Base-by-base conservation (phyloP, 2,329 filamentous ascomycete genomes). In the Fusarium continuum region DNA sequence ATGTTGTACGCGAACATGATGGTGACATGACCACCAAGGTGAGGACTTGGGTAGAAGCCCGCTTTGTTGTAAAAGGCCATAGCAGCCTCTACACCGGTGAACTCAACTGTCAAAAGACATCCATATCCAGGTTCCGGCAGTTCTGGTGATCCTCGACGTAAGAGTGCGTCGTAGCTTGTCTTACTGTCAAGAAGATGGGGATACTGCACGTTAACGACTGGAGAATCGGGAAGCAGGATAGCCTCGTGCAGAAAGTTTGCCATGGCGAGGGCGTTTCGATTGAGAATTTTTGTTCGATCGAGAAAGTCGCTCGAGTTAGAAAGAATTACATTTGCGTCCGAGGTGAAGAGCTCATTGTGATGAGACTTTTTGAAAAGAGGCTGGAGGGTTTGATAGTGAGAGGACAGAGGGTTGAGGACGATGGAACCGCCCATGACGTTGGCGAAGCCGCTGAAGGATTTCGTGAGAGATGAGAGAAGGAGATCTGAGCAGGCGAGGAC, bases 381-480 rank as follows among this genome's bases (percentile, higher is more conserved):
- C 29, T 61, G 49, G 9, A 86, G 72, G 17, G 69, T 54, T 4
- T 57, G 6, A 66, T 84, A 80, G 49, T 77, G 73, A 3, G 69
- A 60, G 0, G 80, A 82, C 4, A 76, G 66, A 0, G 82, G 82
- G 66, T 83, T 84, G 34, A 86, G 74, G 34, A 81, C 76, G 16
- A 78, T 65, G 45, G 79, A 80, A n/a, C 81, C 85, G 28, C 75
- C 83, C 75, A 87, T 81, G 41, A 83, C 80, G 64, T 88, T 79
- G 19, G 83, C 78, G 56, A 80, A 80, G 14, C 86, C 86, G 57
- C 76, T 84, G 67, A 88, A 87, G 2, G 79, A 78, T 71, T 88
- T 88, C n/a, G 84, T 87, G 14, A 87, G 75, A 20, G 79, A 83
- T 0, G 81, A 81, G 14, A 84, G 63, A 25, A 88, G 58, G 1